Evolutionary conservation across 1,139 yeast species (phyloP).

Genomic region (Yamadazyma aaseri): DNA sequence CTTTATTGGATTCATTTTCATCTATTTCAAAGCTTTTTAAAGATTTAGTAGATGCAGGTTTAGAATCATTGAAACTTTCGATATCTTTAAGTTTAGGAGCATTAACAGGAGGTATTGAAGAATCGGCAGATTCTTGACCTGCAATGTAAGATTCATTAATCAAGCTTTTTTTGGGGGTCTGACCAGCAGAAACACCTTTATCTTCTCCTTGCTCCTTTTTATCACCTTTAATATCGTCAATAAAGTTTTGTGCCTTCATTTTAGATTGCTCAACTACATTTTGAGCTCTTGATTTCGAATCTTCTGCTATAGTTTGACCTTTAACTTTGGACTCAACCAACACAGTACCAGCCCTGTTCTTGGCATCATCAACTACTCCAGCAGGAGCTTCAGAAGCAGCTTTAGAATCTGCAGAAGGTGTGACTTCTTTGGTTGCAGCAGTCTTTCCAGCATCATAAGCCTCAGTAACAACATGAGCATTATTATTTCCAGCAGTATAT

Average conservation of each 20-base stretch:
- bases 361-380: conserved; percentile 5
- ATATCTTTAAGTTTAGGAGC: background rate
- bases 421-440: conserved; percentile 12
- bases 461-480: conserved; percentile 8
- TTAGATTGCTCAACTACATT: no score
- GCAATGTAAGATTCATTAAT: background rate
- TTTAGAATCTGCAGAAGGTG: no score
- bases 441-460: conserved; percentile 20
- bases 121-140: conserved; percentile 4
- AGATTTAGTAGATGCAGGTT: conserved; percentile 2
- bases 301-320: no score
- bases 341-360: no score
- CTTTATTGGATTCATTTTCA: conserved; percentile 3
- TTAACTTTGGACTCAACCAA: no score
- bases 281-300: no score
- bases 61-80: background rate
- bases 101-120: conserved; percentile 4
- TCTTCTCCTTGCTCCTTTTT: no score
- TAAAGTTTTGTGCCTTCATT: no score
- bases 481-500: conserved; percentile 4
- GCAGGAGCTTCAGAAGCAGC: conserved; percentile 4
- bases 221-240: no score
- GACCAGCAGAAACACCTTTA: no score
- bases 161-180: background rate
- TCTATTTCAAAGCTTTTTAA: conserved; percentile 1